Evolutionary conservation across 2,329 filamentous ascomycete genomes (phyloP), one percentile per base, ranked within the genome.

Genomic region (Pseudogymnoascus sp.): DNA sequence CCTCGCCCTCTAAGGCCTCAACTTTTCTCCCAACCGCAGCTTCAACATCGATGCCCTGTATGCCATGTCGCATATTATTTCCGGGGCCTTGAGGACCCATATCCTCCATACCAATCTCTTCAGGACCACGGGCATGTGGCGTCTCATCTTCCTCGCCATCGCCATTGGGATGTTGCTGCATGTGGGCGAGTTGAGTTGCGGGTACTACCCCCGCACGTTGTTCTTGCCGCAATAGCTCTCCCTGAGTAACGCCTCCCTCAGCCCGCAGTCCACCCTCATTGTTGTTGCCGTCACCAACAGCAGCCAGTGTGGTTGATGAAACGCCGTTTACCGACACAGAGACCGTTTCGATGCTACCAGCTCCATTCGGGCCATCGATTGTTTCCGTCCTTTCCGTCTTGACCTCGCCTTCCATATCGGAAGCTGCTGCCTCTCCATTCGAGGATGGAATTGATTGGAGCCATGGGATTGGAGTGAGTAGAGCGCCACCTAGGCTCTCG

Each of bases 391-490:
- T 84, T 71, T 92, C 88, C 35, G 85, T 90, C 64, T 82, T 82
- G 18, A 88, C 76, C 66, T 86, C 83, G 18, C 76, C 76, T 67
- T 85, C 82, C 12, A 81, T 74, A 61, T 76, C 77, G 39, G 72
- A 71, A 63, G 72, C 73, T 30, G 35, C 5, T 7, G 15, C 26
- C 15, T 52, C 45, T 60, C 56, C 41, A 23, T 37, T 57, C 6
- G 55, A 5, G 18, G 30, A 21, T 5, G 55, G 37, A 15, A 57
- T 23, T 2, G 55, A 57, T 28, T 57, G 19, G 9, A 97, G 76
- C 94, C 94, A 99, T 0, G 92, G 89, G 61, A 99, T 97, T 0
- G 92, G 94, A 0, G 92, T 97, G 57, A 99, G 78, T 15, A 96
- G 78, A 0, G 94, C 94, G 5, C 94, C 94, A 19, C 92, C 92